Conservation (phyloP, 106 monocot genomes). For the Platanthera guangdongensis region DNA sequence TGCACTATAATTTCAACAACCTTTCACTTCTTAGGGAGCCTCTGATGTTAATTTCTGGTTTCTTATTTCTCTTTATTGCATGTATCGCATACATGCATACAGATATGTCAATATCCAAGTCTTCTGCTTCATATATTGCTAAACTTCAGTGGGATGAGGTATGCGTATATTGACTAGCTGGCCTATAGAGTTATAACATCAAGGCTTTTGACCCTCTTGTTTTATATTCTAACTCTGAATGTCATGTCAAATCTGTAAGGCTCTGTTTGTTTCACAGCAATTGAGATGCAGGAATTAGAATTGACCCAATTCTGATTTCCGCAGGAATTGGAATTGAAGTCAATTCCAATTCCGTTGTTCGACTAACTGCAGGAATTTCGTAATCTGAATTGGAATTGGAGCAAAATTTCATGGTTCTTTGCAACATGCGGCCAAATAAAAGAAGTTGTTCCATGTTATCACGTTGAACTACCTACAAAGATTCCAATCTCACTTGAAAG, state of each 20-base stretch:
- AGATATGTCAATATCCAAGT: conserved; percentile 90
- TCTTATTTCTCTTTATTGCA: conserved; percentile 69
- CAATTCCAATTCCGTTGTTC: too few relatives aligned
- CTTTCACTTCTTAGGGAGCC: conserved; percentile 72
- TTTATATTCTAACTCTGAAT: background rate
- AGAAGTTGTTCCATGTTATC: conserved; percentile 95
- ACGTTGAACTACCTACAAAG: conserved; percentile 76
- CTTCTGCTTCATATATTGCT: conserved; percentile 81
- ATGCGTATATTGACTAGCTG: background rate
- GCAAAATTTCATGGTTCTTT: conserved; percentile 82
- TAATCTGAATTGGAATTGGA: too few relatives aligned
- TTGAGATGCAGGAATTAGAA: too few relatives aligned
- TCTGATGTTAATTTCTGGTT: conserved; percentile 72
- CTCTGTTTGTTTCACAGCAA: too few relatives aligned
- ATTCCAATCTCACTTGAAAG: conserved; percentile 3
- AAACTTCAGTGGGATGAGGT: conserved; percentile 94
- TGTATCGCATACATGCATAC: conserved; percentile 70
- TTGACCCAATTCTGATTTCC: too few relatives aligned
- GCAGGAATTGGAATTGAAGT: too few relatives aligned
- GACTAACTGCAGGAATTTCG: too few relatives aligned
- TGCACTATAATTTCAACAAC: conserved; percentile 77
- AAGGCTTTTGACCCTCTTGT: background rate
- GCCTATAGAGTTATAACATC: background rate
- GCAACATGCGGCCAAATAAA: conserved; percentile 81
- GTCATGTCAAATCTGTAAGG: background rate